Base-by-base conservation (phyloP, 495 filamentous ascomycete genomes). In the Patellaria atrata region DNA sequence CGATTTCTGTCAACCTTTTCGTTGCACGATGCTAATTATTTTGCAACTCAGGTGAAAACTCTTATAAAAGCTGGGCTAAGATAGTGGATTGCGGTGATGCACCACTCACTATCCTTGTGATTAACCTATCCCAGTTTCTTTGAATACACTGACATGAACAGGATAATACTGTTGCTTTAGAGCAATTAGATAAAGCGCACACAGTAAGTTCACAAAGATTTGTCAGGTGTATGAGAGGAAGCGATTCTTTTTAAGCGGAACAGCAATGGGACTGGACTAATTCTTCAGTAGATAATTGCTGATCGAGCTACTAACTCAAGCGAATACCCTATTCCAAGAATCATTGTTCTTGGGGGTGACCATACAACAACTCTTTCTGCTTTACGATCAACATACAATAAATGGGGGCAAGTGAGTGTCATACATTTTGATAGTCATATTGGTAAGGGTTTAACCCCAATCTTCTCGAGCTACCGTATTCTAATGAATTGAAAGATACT, bases 391-490 rank as follows among this genome's bases (percentile, higher is more conserved):
- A 58, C 60, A 5, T 46, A 58, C 35, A 33, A 62, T 9, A 41
- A 55, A 0, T 68, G 57, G 54, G 66, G 64, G 0, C 38, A 55
- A 14, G 56, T 70, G 8, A 64, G 60, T 31, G 65, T 70, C 3
- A 63, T 70, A 20, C 66, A 70, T 49, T 68, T 70, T 48, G 66
- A 70, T 45, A 59, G 54, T 27, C 65, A 69, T 54, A 38, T 69
- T 43, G 56, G 58, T 51, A 48, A 43, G 52, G 28, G 26, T 3
- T 38, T 11, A n/a, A 2, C 3, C 13, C 22, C 7, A 27, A 11
- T 9, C 28, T n/a, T 31, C 8, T 24, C 19, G 9, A 40, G 22
- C 37, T 45, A 25, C 29, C 27, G 37, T 33, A 16, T 40, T 23
- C 21, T 20, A 22, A 4, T 12, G 5, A 14, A 14, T 37, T 7